Conservation (phyloP, 2,329 filamentous ascomycete species). For the Colletotrichum viniferum region DNA sequence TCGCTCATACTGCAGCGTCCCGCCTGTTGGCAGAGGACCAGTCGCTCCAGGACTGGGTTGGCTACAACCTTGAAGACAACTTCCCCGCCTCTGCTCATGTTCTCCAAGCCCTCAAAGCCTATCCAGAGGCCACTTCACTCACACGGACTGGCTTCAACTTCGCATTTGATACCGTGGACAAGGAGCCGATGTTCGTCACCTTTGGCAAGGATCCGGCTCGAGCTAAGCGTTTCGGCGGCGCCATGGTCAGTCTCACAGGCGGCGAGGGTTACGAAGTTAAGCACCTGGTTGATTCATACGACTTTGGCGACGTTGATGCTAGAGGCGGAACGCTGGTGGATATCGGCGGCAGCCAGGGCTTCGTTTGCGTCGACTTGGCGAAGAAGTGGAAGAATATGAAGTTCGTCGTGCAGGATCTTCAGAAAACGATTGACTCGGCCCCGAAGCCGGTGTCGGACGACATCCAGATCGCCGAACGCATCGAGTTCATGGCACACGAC, state of each 20-base stretch:
- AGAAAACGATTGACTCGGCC: conserved; percentile 19
- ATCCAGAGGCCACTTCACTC: conserved; percentile 54
- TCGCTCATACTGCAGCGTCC: conserved; percentile 62
- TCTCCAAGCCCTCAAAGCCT: conserved; percentile 44
- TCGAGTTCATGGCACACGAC: conserved; percentile 23
- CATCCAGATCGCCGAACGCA: conserved; percentile 11
- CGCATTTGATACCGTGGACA: conserved; percentile 52
- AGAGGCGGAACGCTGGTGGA: conserved; percentile 58
- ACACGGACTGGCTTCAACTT: conserved; percentile 56
- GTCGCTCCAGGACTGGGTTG: conserved; percentile 56
- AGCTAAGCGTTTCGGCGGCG: conserved; percentile 56
- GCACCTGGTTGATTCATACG: conserved; percentile 58
- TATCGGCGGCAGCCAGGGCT: conserved; percentile 62
- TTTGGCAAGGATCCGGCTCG: conserved; percentile 52
- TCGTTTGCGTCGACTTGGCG: conserved; percentile 60
- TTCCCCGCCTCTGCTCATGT: conserved; percentile 54
- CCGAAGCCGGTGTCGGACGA: conserved; percentile 17
- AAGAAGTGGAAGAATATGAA: conserved; percentile 43
- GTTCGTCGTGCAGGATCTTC: conserved; percentile 37
- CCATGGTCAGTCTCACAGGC: conserved; percentile 59
- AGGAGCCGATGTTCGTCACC: conserved; percentile 59
- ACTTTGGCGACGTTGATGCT: conserved; percentile 52
- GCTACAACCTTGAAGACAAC: conserved; percentile 59
- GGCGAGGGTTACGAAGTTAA: conserved; percentile 61
- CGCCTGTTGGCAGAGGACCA: conserved; percentile 53